Evolutionary conservation across 78 protist genomes (phyloP).

Genomic region (Dictyostelium purpureum): DNA sequence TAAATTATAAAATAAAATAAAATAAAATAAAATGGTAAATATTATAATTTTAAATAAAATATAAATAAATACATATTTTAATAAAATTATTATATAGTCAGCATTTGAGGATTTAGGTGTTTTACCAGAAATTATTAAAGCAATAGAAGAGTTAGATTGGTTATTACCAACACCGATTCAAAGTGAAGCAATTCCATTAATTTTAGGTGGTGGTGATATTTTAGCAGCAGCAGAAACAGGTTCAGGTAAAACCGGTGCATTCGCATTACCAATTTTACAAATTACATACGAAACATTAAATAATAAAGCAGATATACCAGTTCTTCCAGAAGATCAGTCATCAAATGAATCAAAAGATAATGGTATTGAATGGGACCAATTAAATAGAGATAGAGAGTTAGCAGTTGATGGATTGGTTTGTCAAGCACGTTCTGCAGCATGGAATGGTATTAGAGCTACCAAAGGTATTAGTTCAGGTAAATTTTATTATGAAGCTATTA

Average conservation of each 20-base stretch:
- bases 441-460: constrained; percentile 75
- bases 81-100: constrained; percentile 32
- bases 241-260: constrained; percentile 90
- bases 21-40: too few relatives aligned
- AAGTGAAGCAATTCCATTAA: constrained; percentile 85
- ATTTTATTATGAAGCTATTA: constrained; percentile 80
- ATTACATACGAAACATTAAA: constrained; percentile 76
- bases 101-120: constrained; percentile 90
- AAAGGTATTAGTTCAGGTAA: constrained; percentile 71
- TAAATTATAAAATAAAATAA: too few relatives aligned
- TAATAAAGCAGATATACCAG: constrained; percentile 43
- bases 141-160: constrained; percentile 89
- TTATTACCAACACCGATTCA: constrained; percentile 86
- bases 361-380: not conserved
- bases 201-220: constrained; percentile 90
- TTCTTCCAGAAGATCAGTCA: not conserved
- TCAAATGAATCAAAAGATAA: not conserved
- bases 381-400: constrained; percentile 51
- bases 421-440: constrained; percentile 41
- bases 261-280: constrained; percentile 81
- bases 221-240: constrained; percentile 94
- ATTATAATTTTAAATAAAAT: too few relatives aligned
- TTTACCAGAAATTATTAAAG: constrained; percentile 84
- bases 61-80: not conserved
- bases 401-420: constrained; percentile 53